phyloP scores from a whole-genome alignment of 2,329 filamentous ascomycete genomes.

The Metarhizium brunneum region DNA sequence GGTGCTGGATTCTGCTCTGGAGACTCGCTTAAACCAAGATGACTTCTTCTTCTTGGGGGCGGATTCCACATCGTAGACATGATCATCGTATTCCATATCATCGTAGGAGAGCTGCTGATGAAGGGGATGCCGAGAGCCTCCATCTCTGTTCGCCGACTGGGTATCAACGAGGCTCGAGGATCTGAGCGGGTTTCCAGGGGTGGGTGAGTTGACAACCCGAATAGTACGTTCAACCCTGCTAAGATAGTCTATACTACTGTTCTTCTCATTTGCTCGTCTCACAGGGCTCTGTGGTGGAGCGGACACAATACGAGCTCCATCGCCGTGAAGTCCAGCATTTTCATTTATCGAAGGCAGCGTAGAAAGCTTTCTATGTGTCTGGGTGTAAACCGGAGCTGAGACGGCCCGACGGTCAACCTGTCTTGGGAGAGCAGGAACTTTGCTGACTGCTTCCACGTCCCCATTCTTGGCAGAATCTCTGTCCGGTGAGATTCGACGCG shows the following conservation, averaged over 20 bases:
- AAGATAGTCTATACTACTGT: slow-evolving; percentile 33
- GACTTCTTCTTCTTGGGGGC: slow-evolving; percentile 34
- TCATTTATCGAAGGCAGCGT: slow-evolving; percentile 42
- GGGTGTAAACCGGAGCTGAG: slow-evolving; percentile 41
- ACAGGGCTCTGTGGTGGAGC: slow-evolving; percentile 30
- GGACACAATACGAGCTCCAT: slow-evolving; percentile 37
- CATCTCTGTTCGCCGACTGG: slow-evolving; percentile 26
- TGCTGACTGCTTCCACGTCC: slow-evolving; percentile 16
- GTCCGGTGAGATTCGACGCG: slow-evolving; percentile 17
- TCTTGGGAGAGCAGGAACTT: slow-evolving; percentile 20
- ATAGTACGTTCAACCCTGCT: slow-evolving; percentile 41
- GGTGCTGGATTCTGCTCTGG: slow-evolving; percentile 24
- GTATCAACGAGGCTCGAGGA: slow-evolving; percentile 31
- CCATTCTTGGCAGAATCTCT: slow-evolving; percentile 12
- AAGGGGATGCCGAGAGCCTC: slow-evolving; percentile 12
- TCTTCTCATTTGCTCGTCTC: slow-evolving; percentile 21
- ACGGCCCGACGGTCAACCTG: slow-evolving; percentile 35
- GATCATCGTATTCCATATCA: slow-evolving; percentile 10
- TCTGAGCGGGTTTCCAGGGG: slow-evolving; percentile 22
- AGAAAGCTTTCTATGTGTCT: slow-evolving; percentile 26
- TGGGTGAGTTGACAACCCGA: slow-evolving; percentile 43
- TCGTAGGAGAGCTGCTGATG: slow-evolving; percentile 11
- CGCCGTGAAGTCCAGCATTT: slow-evolving; percentile 19
- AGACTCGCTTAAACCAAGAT: slow-evolving; percentile 42
- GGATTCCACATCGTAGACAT: slow-evolving; percentile 9